Evolutionary conservation across 352 stramenopile genomes (phyloP), one percentile per base, ranked within the genome.

Genomic region (Thraustochytrium striatum): DNA sequence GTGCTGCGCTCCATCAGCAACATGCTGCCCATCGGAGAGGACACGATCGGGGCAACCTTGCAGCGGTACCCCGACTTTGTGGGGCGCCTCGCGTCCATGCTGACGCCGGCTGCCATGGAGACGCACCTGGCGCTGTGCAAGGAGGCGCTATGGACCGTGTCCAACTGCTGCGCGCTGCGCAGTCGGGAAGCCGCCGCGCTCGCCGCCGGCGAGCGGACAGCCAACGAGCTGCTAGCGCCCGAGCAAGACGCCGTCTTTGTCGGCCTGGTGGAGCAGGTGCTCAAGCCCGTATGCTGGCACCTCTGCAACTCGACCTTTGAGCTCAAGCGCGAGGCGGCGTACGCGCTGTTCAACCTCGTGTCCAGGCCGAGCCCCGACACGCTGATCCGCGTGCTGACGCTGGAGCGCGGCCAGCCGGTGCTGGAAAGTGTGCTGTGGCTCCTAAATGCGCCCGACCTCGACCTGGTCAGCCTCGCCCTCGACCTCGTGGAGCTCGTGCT

Each of bases 401-500:
- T 19, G n/a, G 19, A 21, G 5, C 25, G 13, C 7, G n/a, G 5
- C 25, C 65, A 39, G 2, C 21, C 21, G 9, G 65, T 75, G 3
- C 2, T 75, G 19, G 44, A 72, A 1, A 25, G 3, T 11, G 39
- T 25, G 1, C 11, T 75, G 21, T 3, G 41, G 16, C 19, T 75
- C 1, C 8, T 78, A 2, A 86, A 82, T 1, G 86, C 85, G 7
- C 83, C 86, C 5, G 89, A 92, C 70, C 82, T 91, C 2, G 88
- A 85, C 0, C 82, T 93, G 32, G 89, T 93, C 0, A 88, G 86
- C 32, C 92, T 91, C 57, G 91, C 88, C 61, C 81, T 93, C 38
- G 86, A 88, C 2, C 88, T 92, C 44, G 82, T 93, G 21, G 88
- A 93, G 68, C 89, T 90, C 25, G 87, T 93, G n/a, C 75, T 93